Base-by-base conservation (phyloP, 345 rosid genomes). In the Hibiscus tridactylites region DNA sequence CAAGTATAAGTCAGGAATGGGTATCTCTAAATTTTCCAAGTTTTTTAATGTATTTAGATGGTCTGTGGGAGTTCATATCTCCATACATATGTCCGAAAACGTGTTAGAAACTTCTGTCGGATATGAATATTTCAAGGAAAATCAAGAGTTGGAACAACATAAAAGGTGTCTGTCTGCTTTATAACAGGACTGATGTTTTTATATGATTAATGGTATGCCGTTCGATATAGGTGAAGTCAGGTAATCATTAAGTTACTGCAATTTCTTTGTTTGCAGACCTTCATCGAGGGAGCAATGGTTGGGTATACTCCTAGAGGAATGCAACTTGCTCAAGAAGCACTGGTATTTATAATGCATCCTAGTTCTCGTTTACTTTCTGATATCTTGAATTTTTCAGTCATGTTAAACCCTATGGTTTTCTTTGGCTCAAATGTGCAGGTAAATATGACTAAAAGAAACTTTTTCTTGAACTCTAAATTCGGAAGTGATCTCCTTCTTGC, bases 281-380 rank as follows among this genome's bases (percentile, higher is more conserved):
- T 92, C 26, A 71, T 82, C 61, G 98, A 89, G 57, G 99, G 98
- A 78, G 98, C 97, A 63, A 95, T 95, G 98, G 53, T 79, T 44
- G 94, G 91, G 11, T 77, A 92, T 79, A 87, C 98, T 39, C 82
- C 91, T 47, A 83, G 76, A 74, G 99, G 99, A 75, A 95, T 92
- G 97, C 83, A 95, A 81, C 78, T 95, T 68, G 99, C 98, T 77
- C 89, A 90, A 79, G 91, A 92, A 19, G 79, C 82, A 9, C 77
- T 95, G 92, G 98, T 90, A 89, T 44, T 73, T n/a, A 65, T 59
- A 26, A 42, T 70, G 42, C 17, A 2, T 6, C n/a, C 3, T 62
- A 37, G 33, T 49, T 62, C 54, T 73, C 59, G 1, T 63, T 35
- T 15, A 21, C 61, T 50, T 62, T 13, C 31, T 8, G 13, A 10